Evolutionary conservation across 805 yeast genomes (phyloP).

Genomic region (Teunomyces funiuensis): DNA sequence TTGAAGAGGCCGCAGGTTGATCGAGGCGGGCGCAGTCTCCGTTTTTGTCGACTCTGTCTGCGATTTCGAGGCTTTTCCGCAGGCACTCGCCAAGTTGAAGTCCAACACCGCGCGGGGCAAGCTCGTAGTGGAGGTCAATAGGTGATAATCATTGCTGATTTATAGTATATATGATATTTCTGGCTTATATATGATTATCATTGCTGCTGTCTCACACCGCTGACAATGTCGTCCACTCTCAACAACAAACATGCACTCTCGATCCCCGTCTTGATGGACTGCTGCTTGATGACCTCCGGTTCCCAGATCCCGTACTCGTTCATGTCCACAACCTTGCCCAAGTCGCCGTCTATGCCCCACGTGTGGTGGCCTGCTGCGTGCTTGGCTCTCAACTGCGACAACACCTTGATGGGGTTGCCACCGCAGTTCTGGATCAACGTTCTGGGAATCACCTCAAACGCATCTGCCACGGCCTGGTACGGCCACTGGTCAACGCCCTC

Average conservation of each 20-base stretch:
- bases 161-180: conserved; percentile 2
- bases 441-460: conserved; percentile 97
- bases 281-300: conserved; percentile 97
- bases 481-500: conserved; percentile 99
- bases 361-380: conserved; percentile 89
- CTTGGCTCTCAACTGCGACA: conserved; percentile 91
- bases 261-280: conserved; percentile 94
- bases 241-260: conserved; percentile 93
- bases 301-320: conserved; percentile 97
- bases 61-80: conserved; percentile 46
- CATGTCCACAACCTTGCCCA: conserved; percentile 95
- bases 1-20: conserved; percentile 33
- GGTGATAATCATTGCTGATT: not conserved
- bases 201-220: conserved; percentile 74
- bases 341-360: conserved; percentile 92
- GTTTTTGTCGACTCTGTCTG: conserved; percentile 55
- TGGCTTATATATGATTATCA: no score
- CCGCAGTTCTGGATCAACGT: conserved; percentile 97
- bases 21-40: conserved; percentile 44
- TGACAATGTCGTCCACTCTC: conserved; percentile 96
- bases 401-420: conserved; percentile 87
- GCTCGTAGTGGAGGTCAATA: conserved; percentile 43
- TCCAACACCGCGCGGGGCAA: conserved; percentile 64
- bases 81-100: conserved; percentile 50
- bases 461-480: conserved; percentile 97